phyloP scores from a whole-genome alignment of 768 basidiomycete species.

The Rhodosporidiobolus odoratus region DNA sequence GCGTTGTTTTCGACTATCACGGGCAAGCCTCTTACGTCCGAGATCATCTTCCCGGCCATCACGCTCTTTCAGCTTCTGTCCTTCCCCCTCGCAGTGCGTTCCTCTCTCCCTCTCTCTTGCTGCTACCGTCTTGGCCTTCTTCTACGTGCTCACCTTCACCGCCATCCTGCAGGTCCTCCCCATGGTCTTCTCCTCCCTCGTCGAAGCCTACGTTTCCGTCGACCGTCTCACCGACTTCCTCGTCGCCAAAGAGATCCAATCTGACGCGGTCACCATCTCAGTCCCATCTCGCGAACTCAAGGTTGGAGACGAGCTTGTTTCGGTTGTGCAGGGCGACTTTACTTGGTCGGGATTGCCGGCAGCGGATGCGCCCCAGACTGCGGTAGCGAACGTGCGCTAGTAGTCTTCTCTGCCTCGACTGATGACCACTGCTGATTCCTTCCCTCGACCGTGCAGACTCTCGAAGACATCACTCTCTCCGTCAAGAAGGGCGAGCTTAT shows the following conservation, averaged over 20 bases:
- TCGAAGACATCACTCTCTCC: constrained; percentile 68
- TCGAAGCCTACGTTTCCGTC: constrained; percentile 40
- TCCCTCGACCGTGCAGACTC: constrained; percentile 52
- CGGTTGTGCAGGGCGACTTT: constrained; percentile 72
- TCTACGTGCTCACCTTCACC: neutral
- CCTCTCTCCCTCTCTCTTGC: neutral
- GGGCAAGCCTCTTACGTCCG: constrained; percentile 67
- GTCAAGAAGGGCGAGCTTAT: constrained; percentile 70
- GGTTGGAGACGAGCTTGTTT: constrained; percentile 57
- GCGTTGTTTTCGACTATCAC: constrained; percentile 47
- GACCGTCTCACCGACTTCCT: constrained; percentile 55
- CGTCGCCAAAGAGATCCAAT: constrained; percentile 69
- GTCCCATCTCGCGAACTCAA: constrained; percentile 57
- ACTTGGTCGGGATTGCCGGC: constrained; percentile 60
- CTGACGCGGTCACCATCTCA: constrained; percentile 62
- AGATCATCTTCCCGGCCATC: constrained; percentile 93
- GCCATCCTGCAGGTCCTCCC: neutral
- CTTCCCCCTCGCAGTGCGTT: constrained; percentile 64
- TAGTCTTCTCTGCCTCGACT: neutral
- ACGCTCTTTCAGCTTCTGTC: constrained; percentile 79
- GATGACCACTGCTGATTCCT: neutral
- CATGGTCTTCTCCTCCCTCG: constrained; percentile 10
- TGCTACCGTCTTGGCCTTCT: neutral
- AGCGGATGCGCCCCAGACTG: constrained; percentile 13
- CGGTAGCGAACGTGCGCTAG: neutral